A percentile compares a stretch with the other conserved stretches of the same genome.
These are phyloP conservation scores for Dactylellina cionopaga DNA, from an alignment of 2,329 filamentous ascomycete genomes.

Conservation along the genomic window DNA sequence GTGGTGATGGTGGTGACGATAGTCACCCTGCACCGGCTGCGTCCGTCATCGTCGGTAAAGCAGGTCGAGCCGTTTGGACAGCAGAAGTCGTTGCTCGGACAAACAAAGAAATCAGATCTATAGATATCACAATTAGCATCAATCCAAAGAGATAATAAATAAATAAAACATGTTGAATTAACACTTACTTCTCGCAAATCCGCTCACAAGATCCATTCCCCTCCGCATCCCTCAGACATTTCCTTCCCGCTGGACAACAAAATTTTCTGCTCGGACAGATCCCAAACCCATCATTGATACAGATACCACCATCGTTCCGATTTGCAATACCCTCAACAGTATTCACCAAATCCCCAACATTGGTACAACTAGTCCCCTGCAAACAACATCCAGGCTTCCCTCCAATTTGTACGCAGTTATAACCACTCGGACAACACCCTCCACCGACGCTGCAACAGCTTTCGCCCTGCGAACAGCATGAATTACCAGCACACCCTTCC, in stretches of 20 bases:
- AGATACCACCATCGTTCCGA: slow-evolving; percentile 32
- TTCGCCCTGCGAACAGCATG: slow-evolving; percentile 38
- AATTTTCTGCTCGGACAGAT: slow-evolving; percentile 47
- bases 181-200: slow-evolving; percentile 39
- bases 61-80: slow-evolving; percentile 37
- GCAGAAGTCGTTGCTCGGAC: slow-evolving; percentile 50
- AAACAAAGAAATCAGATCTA: slow-evolving; percentile 48
- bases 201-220: slow-evolving; percentile 39
- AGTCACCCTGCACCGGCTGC: slow-evolving; percentile 38
- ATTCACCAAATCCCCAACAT: slow-evolving; percentile 29
- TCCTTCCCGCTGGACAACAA: slow-evolving; percentile 46
- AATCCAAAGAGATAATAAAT: not conserved
- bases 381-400: slow-evolving; percentile 41
- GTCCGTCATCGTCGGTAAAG: slow-evolving; percentile 37
- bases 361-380: slow-evolving; percentile 27
- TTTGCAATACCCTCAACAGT: slow-evolving; percentile 40
- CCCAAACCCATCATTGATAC: slow-evolving; percentile 37
- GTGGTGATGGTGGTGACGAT: slow-evolving; percentile 49
- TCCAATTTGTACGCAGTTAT: slow-evolving; percentile 32
- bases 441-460: slow-evolving; percentile 33
- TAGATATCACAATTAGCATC: not conserved
- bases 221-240: slow-evolving; percentile 37
- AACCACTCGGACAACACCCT: slow-evolving; percentile 44
- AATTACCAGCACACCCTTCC: slow-evolving; percentile 35
- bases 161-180: not conserved